Conservation (phyloP, 1,139 yeast species). For the Yamadazyma oceani region DNA sequence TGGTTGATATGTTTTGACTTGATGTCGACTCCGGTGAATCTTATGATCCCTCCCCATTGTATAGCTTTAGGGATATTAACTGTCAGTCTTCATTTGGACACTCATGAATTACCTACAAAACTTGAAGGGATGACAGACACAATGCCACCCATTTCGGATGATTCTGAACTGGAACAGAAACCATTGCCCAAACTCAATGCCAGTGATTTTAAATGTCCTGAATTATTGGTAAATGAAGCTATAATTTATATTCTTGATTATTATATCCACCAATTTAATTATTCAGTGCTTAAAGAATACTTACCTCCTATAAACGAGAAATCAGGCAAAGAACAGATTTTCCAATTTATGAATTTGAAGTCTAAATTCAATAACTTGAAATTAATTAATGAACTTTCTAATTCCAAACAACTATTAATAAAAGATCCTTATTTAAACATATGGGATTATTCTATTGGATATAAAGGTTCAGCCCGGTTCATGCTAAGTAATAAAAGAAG, state of each 20-base stretch:
- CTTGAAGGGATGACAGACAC: slow-evolving; percentile 14
- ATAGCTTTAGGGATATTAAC: slow-evolving; percentile 68
- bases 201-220: slow-evolving; percentile 49
- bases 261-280: slow-evolving; percentile 52
- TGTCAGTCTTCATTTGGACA: slow-evolving; percentile 42
- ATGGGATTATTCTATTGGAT: slow-evolving; percentile 48
- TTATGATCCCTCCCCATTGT: slow-evolving; percentile 78
- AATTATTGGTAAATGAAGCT: slow-evolving; percentile 57
- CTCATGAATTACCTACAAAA: slow-evolving; percentile 30
- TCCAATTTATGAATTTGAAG: slow-evolving; percentile 49
- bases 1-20: slow-evolving; percentile 81
- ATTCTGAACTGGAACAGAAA: slow-evolving; percentile 16
- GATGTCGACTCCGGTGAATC: slow-evolving; percentile 66
- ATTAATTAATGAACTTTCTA: slow-evolving; percentile 37
- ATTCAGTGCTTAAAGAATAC: slow-evolving; percentile 29
- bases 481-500: slow-evolving; percentile 52
- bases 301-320: slow-evolving; percentile 32
- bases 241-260: slow-evolving; percentile 62
- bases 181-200: slow-evolving; percentile 34
- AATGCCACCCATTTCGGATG: slow-evolving; percentile 10
- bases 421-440: slow-evolving; percentile 50
- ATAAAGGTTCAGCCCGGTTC: slow-evolving; percentile 53
- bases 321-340: slow-evolving; percentile 46
- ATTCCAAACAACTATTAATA: slow-evolving; percentile 33
- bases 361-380: slow-evolving; percentile 44